These are phyloP conservation scores for Phlebopus sp. DNA, from an alignment of 1,284 basidiomycete species.

Conservation along the genomic window DNA sequence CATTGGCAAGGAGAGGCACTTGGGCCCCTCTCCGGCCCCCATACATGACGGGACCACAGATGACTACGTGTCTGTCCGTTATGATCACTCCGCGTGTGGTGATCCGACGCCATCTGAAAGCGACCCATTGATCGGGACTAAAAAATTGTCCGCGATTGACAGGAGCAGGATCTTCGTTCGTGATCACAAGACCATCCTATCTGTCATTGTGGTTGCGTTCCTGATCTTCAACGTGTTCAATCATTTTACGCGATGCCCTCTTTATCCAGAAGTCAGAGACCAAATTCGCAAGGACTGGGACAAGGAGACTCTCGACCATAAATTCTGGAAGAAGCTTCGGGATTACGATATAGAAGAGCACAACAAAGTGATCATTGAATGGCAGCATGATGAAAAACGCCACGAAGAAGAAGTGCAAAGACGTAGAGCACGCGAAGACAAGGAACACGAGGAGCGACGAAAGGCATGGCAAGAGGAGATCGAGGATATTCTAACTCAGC, in stretches of 20 bases:
- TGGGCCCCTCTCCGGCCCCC: too few species aligned
- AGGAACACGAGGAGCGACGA: neutral
- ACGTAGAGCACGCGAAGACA: too few species aligned
- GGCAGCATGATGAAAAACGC: conserved; percentile 8
- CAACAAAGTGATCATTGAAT: neutral
- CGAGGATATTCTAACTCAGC: neutral
- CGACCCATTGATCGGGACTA: too few species aligned
- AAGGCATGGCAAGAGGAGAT: neutral
- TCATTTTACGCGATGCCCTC: conserved; percentile 14
- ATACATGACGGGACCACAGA: too few species aligned
- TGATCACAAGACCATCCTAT: neutral
- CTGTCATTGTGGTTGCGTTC: neutral
- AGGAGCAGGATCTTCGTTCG: neutral
- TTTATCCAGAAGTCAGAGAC: conserved; percentile 10
- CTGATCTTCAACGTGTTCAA: neutral
- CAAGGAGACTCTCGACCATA: conserved; percentile 3
- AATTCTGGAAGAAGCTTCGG: neutral
- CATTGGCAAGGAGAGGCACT: too few species aligned
- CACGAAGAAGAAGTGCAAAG: too few species aligned
- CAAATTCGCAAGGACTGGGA: conserved; percentile 15
- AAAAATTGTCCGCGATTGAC: too few species aligned
- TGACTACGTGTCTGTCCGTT: too few species aligned
- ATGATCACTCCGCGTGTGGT: too few species aligned
- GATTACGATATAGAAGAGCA: conserved; percentile 3
- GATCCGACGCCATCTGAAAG: too few species aligned